phyloP scores from a whole-genome alignment of 2,329 filamentous ascomycete genomes.

The Cladosporium sp. region DNA sequence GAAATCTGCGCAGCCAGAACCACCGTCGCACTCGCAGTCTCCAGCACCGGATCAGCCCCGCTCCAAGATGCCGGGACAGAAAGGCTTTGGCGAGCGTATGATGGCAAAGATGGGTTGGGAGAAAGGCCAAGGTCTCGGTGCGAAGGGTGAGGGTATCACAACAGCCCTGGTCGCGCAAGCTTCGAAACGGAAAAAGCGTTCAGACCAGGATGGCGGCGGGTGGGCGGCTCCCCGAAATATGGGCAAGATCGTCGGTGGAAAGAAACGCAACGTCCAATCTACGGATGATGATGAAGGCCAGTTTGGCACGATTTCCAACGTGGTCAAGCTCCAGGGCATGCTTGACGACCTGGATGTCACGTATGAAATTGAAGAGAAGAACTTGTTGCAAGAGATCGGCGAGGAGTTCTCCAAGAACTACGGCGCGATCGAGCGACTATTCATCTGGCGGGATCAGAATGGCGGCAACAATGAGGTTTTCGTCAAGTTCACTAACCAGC shows the following conservation, averaged over 20 bases:
- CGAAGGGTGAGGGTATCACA: slow-evolving; percentile 72
- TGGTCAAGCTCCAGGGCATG: slow-evolving; percentile 79
- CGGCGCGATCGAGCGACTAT: slow-evolving; percentile 35
- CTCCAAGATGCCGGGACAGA: slow-evolving; percentile 68
- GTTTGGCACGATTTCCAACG: slow-evolving; percentile 61
- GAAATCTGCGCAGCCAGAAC: slow-evolving; percentile 5
- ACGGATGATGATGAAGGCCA: slow-evolving; percentile 31
- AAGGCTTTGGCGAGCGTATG: slow-evolving; percentile 77
- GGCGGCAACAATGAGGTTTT: slow-evolving; percentile 57
- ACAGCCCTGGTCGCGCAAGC: slow-evolving; percentile 76
- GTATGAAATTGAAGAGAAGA: slow-evolving; percentile 63
- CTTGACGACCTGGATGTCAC: slow-evolving; percentile 76
- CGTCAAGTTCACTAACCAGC: slow-evolving; percentile 81
- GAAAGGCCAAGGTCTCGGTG: slow-evolving; percentile 80
- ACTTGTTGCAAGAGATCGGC: slow-evolving; percentile 86
- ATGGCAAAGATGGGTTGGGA: slow-evolving; percentile 94
- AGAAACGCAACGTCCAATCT: slow-evolving; percentile 43
- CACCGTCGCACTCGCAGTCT: background rate
- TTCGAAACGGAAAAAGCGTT: slow-evolving; percentile 75
- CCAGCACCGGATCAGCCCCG: slow-evolving; percentile 38
- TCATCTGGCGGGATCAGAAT: slow-evolving; percentile 52
- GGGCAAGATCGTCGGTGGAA: slow-evolving; percentile 76
- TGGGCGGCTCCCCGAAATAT: slow-evolving; percentile 62
- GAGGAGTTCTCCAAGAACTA: slow-evolving; percentile 79
- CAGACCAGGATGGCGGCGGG: slow-evolving; percentile 72